Conservation (phyloP, 371 early-diverging fungal genomes). For the Nematocida sp. region DNA sequence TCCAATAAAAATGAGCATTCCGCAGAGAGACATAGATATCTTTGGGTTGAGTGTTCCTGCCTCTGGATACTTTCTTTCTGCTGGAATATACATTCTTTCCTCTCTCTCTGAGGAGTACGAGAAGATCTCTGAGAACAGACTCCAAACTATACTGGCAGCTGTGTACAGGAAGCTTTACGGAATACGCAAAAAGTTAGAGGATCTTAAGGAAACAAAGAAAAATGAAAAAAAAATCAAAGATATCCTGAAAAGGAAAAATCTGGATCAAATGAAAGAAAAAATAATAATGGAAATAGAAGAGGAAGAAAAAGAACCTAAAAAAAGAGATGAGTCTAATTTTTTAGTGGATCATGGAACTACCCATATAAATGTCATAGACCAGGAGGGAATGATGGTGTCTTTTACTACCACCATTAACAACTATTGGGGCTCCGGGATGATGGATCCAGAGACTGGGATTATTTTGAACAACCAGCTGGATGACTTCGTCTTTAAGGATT, state of each 20-base stretch:
- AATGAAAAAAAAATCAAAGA: background rate
- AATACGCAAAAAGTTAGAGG: constrained; percentile 1
- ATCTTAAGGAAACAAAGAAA: background rate
- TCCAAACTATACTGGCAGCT: background rate
- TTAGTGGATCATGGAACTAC: constrained; percentile 86
- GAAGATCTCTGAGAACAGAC: background rate
- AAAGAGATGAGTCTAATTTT: constrained; percentile 38
- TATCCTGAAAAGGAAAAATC: background rate
- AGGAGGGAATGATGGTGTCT: constrained; percentile 76
- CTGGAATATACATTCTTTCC: background rate
- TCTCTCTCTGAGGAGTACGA: background rate
- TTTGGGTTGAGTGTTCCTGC: background rate
- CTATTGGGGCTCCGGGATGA: constrained; percentile 80
- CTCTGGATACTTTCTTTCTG: constrained; percentile 7
- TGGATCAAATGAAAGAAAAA: background rate
- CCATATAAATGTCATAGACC: constrained; percentile 81
- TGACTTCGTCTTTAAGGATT: constrained; percentile 84
- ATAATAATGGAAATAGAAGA: background rate
- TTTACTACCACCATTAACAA: constrained; percentile 82
- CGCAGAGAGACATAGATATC: background rate
- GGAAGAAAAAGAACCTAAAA: background rate
- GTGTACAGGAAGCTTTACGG: constrained; percentile 10
- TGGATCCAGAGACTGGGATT: constrained; percentile 86
- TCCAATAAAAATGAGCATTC: background rate
- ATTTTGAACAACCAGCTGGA: constrained; percentile 94